These are phyloP conservation scores for Cryptococcus deneoformans DNA, from an alignment of 1,284 basidiomycete species.

Conservation along the genomic window DNA sequence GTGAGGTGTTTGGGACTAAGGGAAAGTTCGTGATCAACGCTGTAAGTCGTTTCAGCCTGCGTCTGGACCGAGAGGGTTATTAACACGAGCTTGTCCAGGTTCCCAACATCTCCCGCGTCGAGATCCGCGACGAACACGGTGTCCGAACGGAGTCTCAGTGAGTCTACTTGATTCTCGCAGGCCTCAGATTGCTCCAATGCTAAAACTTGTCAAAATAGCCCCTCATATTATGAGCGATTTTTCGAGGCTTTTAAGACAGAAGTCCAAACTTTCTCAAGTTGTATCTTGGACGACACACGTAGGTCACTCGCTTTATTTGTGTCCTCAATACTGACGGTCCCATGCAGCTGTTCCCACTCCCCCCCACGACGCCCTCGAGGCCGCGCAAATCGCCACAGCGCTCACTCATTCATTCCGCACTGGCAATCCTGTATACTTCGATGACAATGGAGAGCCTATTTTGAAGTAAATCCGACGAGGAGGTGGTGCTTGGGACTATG, in stretches of 20 bases:
- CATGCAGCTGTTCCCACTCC: slow-evolving; percentile 16
- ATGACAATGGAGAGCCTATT: slow-evolving; percentile 27
- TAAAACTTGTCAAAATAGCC: slow-evolving; percentile 9
- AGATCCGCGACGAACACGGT: slow-evolving; percentile 18
- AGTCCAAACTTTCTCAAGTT: slow-evolving; percentile 12
- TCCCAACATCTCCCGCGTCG: slow-evolving; percentile 20
- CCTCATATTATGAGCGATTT: slow-evolving; percentile 17
- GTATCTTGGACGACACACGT: slow-evolving; percentile 8
- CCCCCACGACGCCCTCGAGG: slow-evolving; percentile 26
- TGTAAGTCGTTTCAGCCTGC: slow-evolving; percentile 6
- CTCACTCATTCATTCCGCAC: slow-evolving; percentile 23
- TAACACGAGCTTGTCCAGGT: slow-evolving; percentile 13
- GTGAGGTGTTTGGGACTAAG: slow-evolving; percentile 29
- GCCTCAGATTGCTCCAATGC: not conserved
- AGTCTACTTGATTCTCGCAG: too few relatives aligned
- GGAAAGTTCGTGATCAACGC: slow-evolving; percentile 28
- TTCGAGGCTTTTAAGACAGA: slow-evolving; percentile 33
- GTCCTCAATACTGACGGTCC: not conserved
- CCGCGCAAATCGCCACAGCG: slow-evolving; percentile 27
- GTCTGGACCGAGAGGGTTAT: not conserved
- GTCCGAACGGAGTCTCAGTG: too few relatives aligned
- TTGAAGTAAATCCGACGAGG: not conserved
- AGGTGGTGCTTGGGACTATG: too few relatives aligned
- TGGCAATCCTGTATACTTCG: slow-evolving; percentile 25
- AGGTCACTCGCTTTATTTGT: slow-evolving; percentile 9